phyloP scores from a whole-genome alignment of 768 basidiomycete genomes.

The Suillus paluster region DNA sequence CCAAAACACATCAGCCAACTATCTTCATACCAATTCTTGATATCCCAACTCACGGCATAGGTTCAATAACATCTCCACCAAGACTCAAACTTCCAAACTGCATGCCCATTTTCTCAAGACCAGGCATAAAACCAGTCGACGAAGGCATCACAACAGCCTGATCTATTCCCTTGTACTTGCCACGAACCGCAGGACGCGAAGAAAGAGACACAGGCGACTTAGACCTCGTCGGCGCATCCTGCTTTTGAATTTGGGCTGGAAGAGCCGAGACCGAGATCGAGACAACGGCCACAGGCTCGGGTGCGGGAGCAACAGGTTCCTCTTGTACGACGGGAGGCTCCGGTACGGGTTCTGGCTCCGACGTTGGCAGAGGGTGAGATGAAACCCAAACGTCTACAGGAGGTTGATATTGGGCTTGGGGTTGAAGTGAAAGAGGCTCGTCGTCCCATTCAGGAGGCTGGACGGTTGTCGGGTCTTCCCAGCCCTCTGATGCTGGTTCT shows the following conservation, averaged over 20 bases:
- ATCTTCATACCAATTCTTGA: neutral
- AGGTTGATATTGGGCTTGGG: slow-evolving; percentile 16
- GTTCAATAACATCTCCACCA: slow-evolving; percentile 67
- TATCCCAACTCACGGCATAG: slow-evolving; percentile 49
- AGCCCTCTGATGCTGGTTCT: slow-evolving; percentile 46
- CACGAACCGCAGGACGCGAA: slow-evolving; percentile 54
- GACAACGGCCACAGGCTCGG: slow-evolving; percentile 35
- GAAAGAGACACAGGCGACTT: slow-evolving; percentile 50
- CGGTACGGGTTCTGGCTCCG: slow-evolving; percentile 21
- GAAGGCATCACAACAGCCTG: slow-evolving; percentile 84
- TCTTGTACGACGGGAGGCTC: slow-evolving; percentile 32
- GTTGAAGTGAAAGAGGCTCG: slow-evolving; percentile 47
- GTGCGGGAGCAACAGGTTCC: slow-evolving; percentile 35
- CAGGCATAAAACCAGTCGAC: slow-evolving; percentile 52
- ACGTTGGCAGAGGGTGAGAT: slow-evolving; percentile 30
- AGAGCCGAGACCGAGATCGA: slow-evolving; percentile 16
- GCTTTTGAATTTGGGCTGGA: slow-evolving; percentile 22
- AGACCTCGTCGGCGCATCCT: slow-evolving; percentile 38
- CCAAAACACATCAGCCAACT: slow-evolving; percentile 12
- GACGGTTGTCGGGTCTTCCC: slow-evolving; percentile 78
- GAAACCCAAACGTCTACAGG: slow-evolving; percentile 36
- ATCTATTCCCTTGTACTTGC: slow-evolving; percentile 73
- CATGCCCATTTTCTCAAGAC: slow-evolving; percentile 83
- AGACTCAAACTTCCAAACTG: slow-evolving; percentile 87
- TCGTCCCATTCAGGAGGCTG: slow-evolving; percentile 76